These are phyloP conservation scores for Didymellaceae sp. DNA, from an alignment of 2,329 filamentous ascomycete genomes.

Conservation along the genomic window DNA sequence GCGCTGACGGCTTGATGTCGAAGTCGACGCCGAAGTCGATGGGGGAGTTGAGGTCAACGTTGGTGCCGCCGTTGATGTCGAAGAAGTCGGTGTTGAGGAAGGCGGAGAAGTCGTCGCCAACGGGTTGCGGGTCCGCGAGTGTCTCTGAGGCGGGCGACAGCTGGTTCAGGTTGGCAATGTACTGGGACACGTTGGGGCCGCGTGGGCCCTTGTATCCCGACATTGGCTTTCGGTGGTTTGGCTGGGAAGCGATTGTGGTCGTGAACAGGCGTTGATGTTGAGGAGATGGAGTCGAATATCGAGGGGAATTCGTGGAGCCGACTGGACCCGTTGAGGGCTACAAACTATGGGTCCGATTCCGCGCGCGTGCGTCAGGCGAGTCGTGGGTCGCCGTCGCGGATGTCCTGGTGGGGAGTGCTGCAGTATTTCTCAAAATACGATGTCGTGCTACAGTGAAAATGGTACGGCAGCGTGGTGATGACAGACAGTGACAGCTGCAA, in stretches of 20 bases:
- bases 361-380: constrained; percentile 26
- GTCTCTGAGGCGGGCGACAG: constrained; percentile 56
- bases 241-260: constrained; percentile 10
- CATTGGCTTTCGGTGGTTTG: constrained; percentile 57
- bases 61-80: constrained; percentile 64
- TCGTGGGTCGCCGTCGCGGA: constrained; percentile 2
- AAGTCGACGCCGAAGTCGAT: constrained; percentile 41
- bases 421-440: neutral
- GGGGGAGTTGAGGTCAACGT: constrained; percentile 34
- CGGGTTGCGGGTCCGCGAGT: constrained; percentile 48
- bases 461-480: neutral
- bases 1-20: constrained; percentile 28
- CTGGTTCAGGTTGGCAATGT: constrained; percentile 84
- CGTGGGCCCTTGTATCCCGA: constrained; percentile 77
- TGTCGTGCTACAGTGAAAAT: constrained; percentile 6
- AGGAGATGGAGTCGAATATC: constrained; percentile 22
- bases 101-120: constrained; percentile 56
- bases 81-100: constrained; percentile 68
- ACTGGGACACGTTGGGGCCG: constrained; percentile 87
- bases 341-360: constrained; percentile 12
- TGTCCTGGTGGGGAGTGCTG: neutral
- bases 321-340: constrained; percentile 14
- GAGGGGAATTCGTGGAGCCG: constrained; percentile 26
- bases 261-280: constrained; percentile 16
- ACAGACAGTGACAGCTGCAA: constrained; percentile 9